These are phyloP conservation scores for Neonectria faginata DNA, from an alignment of 2,329 filamentous ascomycete species.

Conservation along the genomic window DNA sequence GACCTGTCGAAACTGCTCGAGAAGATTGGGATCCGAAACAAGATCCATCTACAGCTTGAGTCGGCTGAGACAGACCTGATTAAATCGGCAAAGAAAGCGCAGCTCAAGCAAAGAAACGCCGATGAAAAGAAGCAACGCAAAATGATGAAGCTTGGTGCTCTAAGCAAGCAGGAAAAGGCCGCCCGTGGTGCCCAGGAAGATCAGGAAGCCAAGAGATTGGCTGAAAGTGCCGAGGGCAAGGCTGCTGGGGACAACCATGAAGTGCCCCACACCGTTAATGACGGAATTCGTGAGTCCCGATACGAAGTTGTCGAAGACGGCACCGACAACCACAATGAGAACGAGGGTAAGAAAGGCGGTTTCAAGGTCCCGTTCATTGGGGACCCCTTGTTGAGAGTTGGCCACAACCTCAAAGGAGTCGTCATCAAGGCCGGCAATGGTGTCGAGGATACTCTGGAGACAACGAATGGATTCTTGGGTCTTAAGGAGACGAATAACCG, in stretches of 20 bases:
- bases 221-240: slow-evolving; percentile 61
- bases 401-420: slow-evolving; percentile 60
- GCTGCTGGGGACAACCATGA: slow-evolving; percentile 65
- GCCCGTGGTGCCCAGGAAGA: slow-evolving; percentile 62
- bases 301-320: slow-evolving; percentile 33
- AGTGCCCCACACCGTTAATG: slow-evolving; percentile 64
- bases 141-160: slow-evolving; percentile 59
- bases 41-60: slow-evolving; percentile 79
- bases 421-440: slow-evolving; percentile 61
- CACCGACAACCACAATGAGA: slow-evolving; percentile 38
- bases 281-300: slow-evolving; percentile 57
- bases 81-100: slow-evolving; percentile 79
- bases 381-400: slow-evolving; percentile 59
- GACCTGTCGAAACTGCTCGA: slow-evolving; percentile 85
- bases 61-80: slow-evolving; percentile 87
- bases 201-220: slow-evolving; percentile 62
- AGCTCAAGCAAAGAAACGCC: slow-evolving; percentile 75
- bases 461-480: slow-evolving; percentile 65
- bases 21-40: slow-evolving; percentile 82
- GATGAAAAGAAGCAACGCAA: slow-evolving; percentile 74
- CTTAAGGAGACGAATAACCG: slow-evolving; percentile 14
- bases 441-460: slow-evolving; percentile 64
- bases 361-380: slow-evolving; percentile 49
- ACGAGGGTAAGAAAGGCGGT: slow-evolving; percentile 41
- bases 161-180: slow-evolving; percentile 63